Percentiles rank a stretch among this genome's conserved stretches.
These are phyloP conservation scores for Tulasnella sp. DNA, from an alignment of 768 basidiomycete species.

Conservation along the genomic window DNA sequence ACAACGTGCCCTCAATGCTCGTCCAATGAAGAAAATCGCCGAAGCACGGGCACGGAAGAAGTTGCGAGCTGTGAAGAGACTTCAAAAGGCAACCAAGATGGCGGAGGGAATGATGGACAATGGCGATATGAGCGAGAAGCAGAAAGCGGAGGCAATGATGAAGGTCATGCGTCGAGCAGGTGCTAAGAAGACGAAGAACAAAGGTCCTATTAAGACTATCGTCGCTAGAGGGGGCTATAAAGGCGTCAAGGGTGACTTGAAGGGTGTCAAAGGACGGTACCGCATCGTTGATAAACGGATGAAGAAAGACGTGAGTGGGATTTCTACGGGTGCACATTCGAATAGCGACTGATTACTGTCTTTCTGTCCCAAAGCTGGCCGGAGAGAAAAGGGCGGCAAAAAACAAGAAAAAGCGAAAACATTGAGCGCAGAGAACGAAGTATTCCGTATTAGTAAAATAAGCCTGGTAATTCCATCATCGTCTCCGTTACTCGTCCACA, in stretches of 20 bases:
- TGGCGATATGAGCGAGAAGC: slow-evolving; percentile 84
- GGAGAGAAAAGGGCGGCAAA: slow-evolving; percentile 76
- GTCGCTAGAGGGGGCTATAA: slow-evolving; percentile 88
- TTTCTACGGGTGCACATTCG: slow-evolving; percentile 8
- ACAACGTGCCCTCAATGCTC: slow-evolving; percentile 87
- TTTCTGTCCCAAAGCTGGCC: slow-evolving; percentile 49
- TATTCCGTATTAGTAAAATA: neutral
- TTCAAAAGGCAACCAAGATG: slow-evolving; percentile 92
- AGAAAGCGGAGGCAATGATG: slow-evolving; percentile 90
- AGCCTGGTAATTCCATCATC: neutral
- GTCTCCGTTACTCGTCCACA: neutral
- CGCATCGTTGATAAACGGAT: slow-evolving; percentile 90
- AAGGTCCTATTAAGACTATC: slow-evolving; percentile 69
- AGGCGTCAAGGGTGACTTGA: slow-evolving; percentile 87
- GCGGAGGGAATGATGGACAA: slow-evolving; percentile 88
- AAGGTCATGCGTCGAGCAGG: slow-evolving; percentile 77
- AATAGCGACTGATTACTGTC: slow-evolving; percentile 11
- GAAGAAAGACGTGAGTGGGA: slow-evolving; percentile 71
- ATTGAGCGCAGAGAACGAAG: neutral
- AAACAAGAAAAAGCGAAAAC: slow-evolving; percentile 42
- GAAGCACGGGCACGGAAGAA: slow-evolving; percentile 98
- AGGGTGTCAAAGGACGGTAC: slow-evolving; percentile 92
- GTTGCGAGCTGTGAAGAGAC: slow-evolving; percentile 68
- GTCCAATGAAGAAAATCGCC: slow-evolving; percentile 98
- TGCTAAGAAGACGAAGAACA: slow-evolving; percentile 57